A percentile compares a stretch with the other conserved stretches of the same genome.
Conservation (phyloP, 2,329 filamentous ascomycete genomes). For the Pyricularia sp. region DNA sequence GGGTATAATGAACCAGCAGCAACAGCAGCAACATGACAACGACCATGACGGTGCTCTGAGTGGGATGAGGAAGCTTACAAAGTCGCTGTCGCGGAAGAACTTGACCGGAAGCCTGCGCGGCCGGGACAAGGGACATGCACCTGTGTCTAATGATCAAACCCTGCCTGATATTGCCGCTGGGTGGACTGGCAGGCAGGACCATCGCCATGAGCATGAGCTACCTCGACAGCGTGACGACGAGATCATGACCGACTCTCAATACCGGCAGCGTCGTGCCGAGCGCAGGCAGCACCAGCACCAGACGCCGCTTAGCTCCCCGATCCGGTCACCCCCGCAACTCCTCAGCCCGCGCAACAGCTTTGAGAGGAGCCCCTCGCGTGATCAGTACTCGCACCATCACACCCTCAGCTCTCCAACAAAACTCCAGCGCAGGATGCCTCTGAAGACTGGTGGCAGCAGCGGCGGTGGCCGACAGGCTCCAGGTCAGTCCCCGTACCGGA, state of each 20-base stretch:
- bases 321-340: neutral
- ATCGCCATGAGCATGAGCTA: neutral
- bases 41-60: neutral
- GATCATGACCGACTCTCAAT: neutral
- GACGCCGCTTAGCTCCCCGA: neutral
- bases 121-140: neutral
- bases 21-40: neutral
- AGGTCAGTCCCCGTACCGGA: constrained; percentile 4
- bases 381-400: neutral
- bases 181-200: neutral
- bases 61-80: constrained; percentile 2
- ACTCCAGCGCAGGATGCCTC: neutral
- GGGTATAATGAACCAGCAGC: neutral
- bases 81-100: constrained; percentile 1
- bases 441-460: neutral
- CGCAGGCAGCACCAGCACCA: neutral
- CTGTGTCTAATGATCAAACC: neutral
- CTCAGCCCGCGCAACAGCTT: neutral
- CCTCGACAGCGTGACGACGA: neutral
- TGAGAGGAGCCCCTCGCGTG: neutral
- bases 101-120: neutral
- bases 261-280: neutral
- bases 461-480: neutral
- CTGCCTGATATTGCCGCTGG: neutral
- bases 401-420: neutral